Evolutionary conservation across 768 basidiomycete genomes (phyloP).

Genomic region (Dentipellis sp.): DNA sequence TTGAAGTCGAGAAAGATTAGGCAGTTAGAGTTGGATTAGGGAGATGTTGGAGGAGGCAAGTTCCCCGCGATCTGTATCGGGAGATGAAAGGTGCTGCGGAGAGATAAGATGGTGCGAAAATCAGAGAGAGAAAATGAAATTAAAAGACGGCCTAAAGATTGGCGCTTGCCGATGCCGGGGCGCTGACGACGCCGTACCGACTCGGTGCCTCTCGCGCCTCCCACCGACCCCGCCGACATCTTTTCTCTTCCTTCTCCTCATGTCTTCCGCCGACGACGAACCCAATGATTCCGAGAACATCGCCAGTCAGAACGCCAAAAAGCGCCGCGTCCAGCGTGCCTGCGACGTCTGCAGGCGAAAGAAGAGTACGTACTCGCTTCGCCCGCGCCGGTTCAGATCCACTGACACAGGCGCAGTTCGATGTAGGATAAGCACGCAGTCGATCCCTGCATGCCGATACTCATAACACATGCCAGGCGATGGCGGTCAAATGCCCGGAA

Average conservation of each 20-base stretch:
- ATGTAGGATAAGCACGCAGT: conserved; percentile 33
- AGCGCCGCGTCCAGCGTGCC: conserved; percentile 65
- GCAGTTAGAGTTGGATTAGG: too few species aligned
- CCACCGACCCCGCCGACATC: neutral
- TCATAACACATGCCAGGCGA: conserved; percentile 35
- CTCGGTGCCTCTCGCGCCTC: neutral
- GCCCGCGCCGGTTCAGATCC: neutral
- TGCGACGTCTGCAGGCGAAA: conserved; percentile 80
- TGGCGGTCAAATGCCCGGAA: conserved; percentile 56
- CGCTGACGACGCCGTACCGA: too few species aligned
- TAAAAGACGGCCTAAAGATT: too few species aligned
- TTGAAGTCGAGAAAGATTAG: too few species aligned
- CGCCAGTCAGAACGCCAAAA: conserved; percentile 39
- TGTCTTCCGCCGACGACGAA: conserved; percentile 66
- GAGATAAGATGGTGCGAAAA: too few species aligned
- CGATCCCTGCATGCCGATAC: neutral
- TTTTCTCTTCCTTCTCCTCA: conserved; percentile 14
- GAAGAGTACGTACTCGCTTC: conserved; percentile 49
- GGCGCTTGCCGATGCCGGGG: too few species aligned
- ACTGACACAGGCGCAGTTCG: conserved; percentile 35
- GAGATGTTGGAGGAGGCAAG: too few species aligned
- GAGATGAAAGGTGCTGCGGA: too few species aligned
- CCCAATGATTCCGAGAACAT: conserved; percentile 35
- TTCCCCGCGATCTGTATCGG: too few species aligned
- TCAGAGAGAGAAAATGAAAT: too few species aligned